phyloP scores from a whole-genome alignment of 2,329 filamentous ascomycete species.

The Grosmannia huntii region DNA sequence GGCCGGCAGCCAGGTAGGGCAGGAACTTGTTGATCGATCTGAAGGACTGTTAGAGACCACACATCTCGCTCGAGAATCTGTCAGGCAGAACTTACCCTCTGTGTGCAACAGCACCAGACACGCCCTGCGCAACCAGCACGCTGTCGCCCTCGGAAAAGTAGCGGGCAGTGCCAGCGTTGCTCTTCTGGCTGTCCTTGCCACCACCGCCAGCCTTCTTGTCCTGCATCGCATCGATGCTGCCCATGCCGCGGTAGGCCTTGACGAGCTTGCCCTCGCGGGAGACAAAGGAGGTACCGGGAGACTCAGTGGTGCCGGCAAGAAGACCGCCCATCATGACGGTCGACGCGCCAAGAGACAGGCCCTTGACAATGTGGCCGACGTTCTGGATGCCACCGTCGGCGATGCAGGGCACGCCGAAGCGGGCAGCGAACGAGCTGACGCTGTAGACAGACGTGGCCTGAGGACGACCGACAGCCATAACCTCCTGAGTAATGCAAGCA shows the following conservation, averaged over 20 bases:
- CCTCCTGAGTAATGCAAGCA: constrained; percentile 97
- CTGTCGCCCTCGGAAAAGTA: constrained; percentile 98
- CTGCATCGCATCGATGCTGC: constrained; percentile 97
- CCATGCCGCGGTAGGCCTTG: constrained; percentile 99
- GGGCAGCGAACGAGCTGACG: constrained; percentile 77
- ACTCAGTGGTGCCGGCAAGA: constrained; percentile 92
- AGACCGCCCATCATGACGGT: constrained; percentile 99
- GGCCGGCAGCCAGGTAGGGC: constrained; percentile 85
- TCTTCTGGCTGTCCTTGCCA: constrained; percentile 58
- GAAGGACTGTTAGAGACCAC: not conserved
- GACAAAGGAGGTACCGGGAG: constrained; percentile 91
- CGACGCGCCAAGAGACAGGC: constrained; percentile 82
- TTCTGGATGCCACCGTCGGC: constrained; percentile 97
- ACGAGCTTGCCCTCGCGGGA: constrained; percentile 94
- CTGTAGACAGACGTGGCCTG: constrained; percentile 89
- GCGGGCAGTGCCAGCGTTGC: constrained; percentile 89
- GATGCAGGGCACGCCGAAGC: constrained; percentile 94
- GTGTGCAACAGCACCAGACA: constrained; percentile 74
- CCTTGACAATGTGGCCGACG: constrained; percentile 97
- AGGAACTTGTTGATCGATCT: constrained; percentile 87
- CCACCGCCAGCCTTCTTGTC: constrained; percentile 86
- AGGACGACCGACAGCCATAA: constrained; percentile 96
- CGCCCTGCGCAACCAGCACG: constrained; percentile 90
- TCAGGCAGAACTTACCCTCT: constrained; percentile 37
- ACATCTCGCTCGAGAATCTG: not conserved